Evolutionary conservation across 768 basidiomycete genomes (phyloP).

Genomic region (Lactifluus volemus): DNA sequence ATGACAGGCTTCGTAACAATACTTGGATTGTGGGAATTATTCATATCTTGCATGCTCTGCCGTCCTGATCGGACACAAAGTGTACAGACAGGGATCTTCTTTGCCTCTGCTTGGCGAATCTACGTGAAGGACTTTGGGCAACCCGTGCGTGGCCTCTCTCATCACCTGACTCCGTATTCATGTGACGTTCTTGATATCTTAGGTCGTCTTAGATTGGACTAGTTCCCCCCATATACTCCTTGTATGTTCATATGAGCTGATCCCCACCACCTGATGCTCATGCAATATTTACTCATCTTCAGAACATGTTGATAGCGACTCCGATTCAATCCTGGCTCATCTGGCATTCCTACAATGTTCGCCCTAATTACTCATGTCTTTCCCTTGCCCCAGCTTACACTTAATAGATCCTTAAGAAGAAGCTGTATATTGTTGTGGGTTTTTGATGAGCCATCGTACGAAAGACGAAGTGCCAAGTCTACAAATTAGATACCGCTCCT

Average conservation of each 20-base stretch:
- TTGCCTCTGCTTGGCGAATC: neutral
- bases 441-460: neutral
- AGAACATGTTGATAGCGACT: neutral
- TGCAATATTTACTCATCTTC: neutral
- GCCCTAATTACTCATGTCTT: neutral
- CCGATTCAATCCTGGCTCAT: neutral
- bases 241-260: neutral
- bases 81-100: neutral
- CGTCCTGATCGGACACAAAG: neutral
- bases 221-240: neutral
- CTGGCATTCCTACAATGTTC: conserved; percentile 1
- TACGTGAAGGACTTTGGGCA: neutral
- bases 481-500: neutral
- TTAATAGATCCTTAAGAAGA: neutral
- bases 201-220: neutral
- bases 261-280: neutral
- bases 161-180: neutral
- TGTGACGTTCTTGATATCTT: neutral
- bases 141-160: neutral
- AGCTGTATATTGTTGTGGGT: neutral
- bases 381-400: neutral
- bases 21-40: neutral
- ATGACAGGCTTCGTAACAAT: neutral
- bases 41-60: neutral
- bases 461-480: neutral